Percentiles rank a stretch among this genome's conserved stretches.
Conservation (phyloP, 495 filamentous ascomycete genomes). For the Penicillium cinerascens region DNA sequence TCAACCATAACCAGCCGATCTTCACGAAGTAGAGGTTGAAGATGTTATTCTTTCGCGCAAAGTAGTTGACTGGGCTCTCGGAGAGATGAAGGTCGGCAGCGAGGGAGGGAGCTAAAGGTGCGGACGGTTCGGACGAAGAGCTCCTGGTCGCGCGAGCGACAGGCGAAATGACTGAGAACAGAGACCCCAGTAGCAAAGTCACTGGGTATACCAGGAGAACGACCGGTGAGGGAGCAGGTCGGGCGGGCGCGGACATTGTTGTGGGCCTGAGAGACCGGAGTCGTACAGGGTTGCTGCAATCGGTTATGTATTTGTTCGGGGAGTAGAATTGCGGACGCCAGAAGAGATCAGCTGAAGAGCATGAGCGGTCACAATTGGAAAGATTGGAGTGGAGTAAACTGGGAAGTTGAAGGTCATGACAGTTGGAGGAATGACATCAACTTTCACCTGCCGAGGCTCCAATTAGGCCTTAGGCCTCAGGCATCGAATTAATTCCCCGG, state of each 20-base stretch:
- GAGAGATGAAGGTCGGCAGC: constrained; percentile 41
- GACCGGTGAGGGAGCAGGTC: constrained; percentile 22
- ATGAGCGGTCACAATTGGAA: not conserved
- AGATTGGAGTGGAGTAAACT: not conserved
- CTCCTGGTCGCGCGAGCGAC: constrained; percentile 42
- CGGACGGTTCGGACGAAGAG: constrained; percentile 45
- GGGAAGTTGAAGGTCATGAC: constrained; percentile 1
- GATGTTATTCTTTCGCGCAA: constrained; percentile 85
- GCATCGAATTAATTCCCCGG: not conserved
- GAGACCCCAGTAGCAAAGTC: constrained; percentile 72
- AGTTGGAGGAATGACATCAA: constrained; percentile 21
- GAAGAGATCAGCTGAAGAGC: not conserved
- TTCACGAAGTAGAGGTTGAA: constrained; percentile 94
- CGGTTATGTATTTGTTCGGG: not conserved
- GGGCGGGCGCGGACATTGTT: constrained; percentile 24
- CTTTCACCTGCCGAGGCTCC: constrained; percentile 14
- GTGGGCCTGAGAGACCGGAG: constrained; percentile 2
- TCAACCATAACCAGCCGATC: constrained; percentile 89
- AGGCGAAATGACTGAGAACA: constrained; percentile 77
- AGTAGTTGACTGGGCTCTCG: constrained; percentile 63
- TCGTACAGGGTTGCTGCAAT: not conserved
- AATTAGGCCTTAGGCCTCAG: not conserved
- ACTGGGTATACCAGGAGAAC: constrained; percentile 66
- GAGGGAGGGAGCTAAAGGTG: constrained; percentile 52
- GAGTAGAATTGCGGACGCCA: not conserved